Evolutionary conservation across 73 alveolate species (phyloP).

Genomic region (Paramecium tetraurelia): DNA sequence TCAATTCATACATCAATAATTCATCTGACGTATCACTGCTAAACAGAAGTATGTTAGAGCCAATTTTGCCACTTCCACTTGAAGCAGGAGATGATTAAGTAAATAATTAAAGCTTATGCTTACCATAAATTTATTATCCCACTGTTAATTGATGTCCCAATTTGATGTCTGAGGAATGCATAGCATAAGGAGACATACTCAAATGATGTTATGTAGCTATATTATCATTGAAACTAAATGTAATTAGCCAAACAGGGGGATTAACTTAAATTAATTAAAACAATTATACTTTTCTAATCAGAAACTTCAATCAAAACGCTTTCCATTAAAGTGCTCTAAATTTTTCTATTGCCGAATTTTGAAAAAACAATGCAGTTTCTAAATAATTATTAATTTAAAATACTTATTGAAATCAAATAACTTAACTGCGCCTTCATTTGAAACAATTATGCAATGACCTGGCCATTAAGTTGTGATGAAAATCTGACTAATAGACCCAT

Average conservation of each 20-base stretch:
- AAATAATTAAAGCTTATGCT: slow-evolving; percentile 5
- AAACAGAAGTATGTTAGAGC: not conserved
- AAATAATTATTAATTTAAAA: not conserved
- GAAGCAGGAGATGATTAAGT: not conserved
- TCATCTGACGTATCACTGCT: slow-evolving; percentile 33
- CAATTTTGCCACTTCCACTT: slow-evolving; percentile 39
- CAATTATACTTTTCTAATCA: not conserved
- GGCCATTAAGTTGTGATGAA: slow-evolving; percentile 47
- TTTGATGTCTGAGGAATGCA: slow-evolving; percentile 7
- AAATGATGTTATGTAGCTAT: slow-evolving; percentile 11
- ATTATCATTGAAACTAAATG: slow-evolving; percentile 36
- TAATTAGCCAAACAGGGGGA: slow-evolving; percentile 32
- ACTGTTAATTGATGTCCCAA: slow-evolving; percentile 6
- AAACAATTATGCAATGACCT: not conserved
- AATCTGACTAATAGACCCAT: not conserved
- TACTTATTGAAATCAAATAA: slow-evolving; percentile 35
- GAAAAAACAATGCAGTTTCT: slow-evolving; percentile 43
- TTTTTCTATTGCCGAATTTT: slow-evolving; percentile 30
- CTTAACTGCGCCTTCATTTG: slow-evolving; percentile 43
- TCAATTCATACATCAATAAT: not conserved
- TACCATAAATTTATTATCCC: not conserved
- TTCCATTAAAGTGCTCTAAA: not conserved
- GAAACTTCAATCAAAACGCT: slow-evolving; percentile 32
- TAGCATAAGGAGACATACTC: slow-evolving; percentile 38
- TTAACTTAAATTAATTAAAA: not conserved